Base-by-base conservation (phyloP, 2,329 filamentous ascomycete species). In the Pseudogymnoascus sp. region DNA sequence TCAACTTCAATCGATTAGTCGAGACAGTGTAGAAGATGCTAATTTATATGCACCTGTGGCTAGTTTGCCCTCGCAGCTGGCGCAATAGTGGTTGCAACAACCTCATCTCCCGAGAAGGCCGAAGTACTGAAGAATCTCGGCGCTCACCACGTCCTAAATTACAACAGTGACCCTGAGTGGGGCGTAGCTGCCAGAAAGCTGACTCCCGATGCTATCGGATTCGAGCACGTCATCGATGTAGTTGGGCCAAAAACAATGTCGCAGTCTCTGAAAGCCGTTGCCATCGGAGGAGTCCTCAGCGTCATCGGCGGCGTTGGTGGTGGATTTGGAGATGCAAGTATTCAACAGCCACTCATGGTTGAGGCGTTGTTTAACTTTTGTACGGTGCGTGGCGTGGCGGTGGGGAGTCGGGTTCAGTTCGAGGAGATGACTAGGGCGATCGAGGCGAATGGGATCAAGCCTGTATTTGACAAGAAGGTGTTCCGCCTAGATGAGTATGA, bases 141-240 rank as follows among this genome's bases (percentile, higher is more conserved):
- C 3, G 86, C 84, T 0, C 76, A 79, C 59, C 76, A 82, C 40
- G 73, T 81, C 1, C 76, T 88, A 70, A 87, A 88, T 72, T 88
- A 88, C 72, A 81, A 78, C 61, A 76, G 71, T 0, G 77, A 77
- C 10, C 72, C 79, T 0, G 78, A 82, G 58, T 88, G 86, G 86
- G 82, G 85, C 21, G 72, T 76, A 2, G 77, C 77, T 18, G 84
- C 84, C 10, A 69, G 79, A 13, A 80, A 79, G 0, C 76, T 80
- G 0, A 77, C 75, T 0, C 74, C 74, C 0, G 72, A 74, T 0
- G 75, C 75, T 1, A 68, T 66, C 1, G 87, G 87, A 9, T 80
- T 87, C 8, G 80, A 87, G 66, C 78, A 85, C 65, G 75, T 88
- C 42, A 69, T 88, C 39, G 86, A 89, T 67, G 81, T 89, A 10